Base-by-base conservation (phyloP, 306 rosid genomes). In the Pachyrhizus erosus region DNA sequence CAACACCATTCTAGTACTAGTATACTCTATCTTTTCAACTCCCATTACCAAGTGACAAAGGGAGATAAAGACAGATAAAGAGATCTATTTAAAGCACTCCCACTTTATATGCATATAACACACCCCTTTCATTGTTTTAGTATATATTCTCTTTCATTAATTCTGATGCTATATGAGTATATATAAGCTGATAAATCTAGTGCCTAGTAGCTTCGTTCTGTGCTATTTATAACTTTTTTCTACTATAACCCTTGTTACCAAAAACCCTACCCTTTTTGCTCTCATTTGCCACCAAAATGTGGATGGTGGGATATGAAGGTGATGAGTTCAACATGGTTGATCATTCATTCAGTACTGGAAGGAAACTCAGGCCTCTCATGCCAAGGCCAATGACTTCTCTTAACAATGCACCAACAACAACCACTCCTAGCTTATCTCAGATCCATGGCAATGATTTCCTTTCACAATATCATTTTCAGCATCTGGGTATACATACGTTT, bases 301-400 rank as follows among this genome's bases (percentile, higher is more conserved):
- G 98, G 98, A 96, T 90, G 90, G 85, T 92, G 33, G 74, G 74
- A 33, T 91, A 89, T 62, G 94, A 90, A 55, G 88, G 83, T 21
- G 85, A 78, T 62, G 96, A 93, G 10, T 86, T 91, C 78, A 90
- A 86, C n/a, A 15, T 77, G 70, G 69, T 58, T 42, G 74, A 69
- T 40, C 74, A 69, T 40, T 40, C 74, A 20, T 21, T 69, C 34
- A 69, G 1, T 37, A 37, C 42, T 69, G 90, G 84, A 55, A 85
- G 94, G 68, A 93, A 92, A 89, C 93, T 91, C 43, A 86, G 89
- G 60, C 93, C 98, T 77, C 90, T 93, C 66, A 83, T 93, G 67
- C 96, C 97, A 61, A 88, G 94, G 70, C 89, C 93, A 2, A 55
- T 87, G 39, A 34, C 52, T 67, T 81, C 92, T 45, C 15, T 82